Percentiles rank a stretch among this genome's conserved stretches.
phyloP scores from a whole-genome alignment of 768 basidiomycete species.

The Pulveroboletus sp. region DNA sequence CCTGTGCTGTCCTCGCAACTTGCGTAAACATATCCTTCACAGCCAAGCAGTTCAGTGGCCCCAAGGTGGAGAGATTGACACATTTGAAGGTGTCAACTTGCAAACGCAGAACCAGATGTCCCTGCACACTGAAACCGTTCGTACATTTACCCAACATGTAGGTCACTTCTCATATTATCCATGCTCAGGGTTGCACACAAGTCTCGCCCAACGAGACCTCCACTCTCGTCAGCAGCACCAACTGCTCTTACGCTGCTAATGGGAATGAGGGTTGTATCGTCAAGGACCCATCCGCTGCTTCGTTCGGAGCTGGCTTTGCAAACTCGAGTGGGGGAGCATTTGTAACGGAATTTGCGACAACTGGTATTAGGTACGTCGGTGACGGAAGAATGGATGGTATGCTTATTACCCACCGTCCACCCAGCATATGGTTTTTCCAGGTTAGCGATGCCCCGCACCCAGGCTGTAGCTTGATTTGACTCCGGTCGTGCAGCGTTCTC shows the following conservation, averaged over 20 bases:
- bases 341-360: conserved; percentile 65
- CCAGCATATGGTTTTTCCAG: conserved; percentile 31
- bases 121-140: conserved; percentile 59
- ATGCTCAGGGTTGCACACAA: conserved; percentile 48
- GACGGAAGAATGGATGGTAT: background rate
- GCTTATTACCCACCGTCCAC: background rate
- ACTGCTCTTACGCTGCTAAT: conserved; percentile 56
- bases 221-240: conserved; percentile 49
- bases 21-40: background rate
- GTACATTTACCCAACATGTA: conserved; percentile 11
- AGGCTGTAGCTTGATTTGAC: background rate
- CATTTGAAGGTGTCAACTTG: conserved; percentile 77
- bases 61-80: conserved; percentile 69
- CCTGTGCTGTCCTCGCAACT: background rate
- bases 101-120: conserved; percentile 65
- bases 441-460: conserved; percentile 12
- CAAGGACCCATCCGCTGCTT: conserved; percentile 47
- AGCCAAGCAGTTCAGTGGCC: conserved; percentile 61
- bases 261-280: conserved; percentile 64
- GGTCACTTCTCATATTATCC: background rate
- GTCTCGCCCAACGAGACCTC: conserved; percentile 47
- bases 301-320: conserved; percentile 67
- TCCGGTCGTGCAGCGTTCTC: conserved; percentile 25
- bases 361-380: conserved; percentile 56
- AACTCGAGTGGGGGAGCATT: conserved; percentile 67